Conservation (phyloP, 2,329 filamentous ascomycete species). For the Ampelomyces quisqualis region DNA sequence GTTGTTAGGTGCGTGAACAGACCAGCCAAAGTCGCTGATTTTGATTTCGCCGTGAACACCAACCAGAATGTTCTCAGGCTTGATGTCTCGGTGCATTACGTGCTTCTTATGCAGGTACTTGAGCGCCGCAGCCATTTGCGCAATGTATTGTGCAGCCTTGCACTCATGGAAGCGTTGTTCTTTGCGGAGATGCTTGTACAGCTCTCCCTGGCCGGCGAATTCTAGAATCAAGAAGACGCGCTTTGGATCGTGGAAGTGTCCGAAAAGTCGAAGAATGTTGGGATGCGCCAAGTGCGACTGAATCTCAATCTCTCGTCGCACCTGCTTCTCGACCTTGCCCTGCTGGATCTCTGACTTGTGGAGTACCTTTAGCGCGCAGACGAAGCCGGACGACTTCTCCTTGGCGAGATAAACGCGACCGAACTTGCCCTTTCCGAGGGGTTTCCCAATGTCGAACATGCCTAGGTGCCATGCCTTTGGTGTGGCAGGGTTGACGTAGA, state of each 20-base stretch:
- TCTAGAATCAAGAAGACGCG: slow-evolving; percentile 85
- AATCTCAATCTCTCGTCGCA: slow-evolving; percentile 85
- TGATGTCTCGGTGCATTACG: slow-evolving; percentile 96
- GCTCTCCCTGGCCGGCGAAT: slow-evolving; percentile 80
- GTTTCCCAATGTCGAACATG: slow-evolving; percentile 91
- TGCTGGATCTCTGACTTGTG: slow-evolving; percentile 82
- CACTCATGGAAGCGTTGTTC: slow-evolving; percentile 80
- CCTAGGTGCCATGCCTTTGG: slow-evolving; percentile 73
- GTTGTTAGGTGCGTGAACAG: slow-evolving; percentile 94
- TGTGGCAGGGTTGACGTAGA: slow-evolving; percentile 40
- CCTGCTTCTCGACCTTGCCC: slow-evolving; percentile 81
- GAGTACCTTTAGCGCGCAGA: slow-evolving; percentile 82
- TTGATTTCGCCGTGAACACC: slow-evolving; percentile 98
- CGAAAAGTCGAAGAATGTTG: slow-evolving; percentile 80
- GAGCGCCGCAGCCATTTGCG: slow-evolving; percentile 86
- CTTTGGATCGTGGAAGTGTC: slow-evolving; percentile 87
- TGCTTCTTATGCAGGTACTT: slow-evolving; percentile 95
- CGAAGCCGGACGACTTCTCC: slow-evolving; percentile 75
- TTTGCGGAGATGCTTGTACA: slow-evolving; percentile 82
- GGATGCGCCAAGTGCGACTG: slow-evolving; percentile 84
- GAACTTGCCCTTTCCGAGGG: slow-evolving; percentile 84
- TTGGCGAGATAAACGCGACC: slow-evolving; percentile 82
- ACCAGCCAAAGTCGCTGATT: slow-evolving; percentile 98
- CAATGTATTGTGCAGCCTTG: slow-evolving; percentile 83
- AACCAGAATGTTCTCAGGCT: slow-evolving; percentile 94